A percentile compares a stretch with the other conserved stretches of the same genome.
Conservation (phyloP, 305 asterid species). For the Fraxinus greggii region DNA sequence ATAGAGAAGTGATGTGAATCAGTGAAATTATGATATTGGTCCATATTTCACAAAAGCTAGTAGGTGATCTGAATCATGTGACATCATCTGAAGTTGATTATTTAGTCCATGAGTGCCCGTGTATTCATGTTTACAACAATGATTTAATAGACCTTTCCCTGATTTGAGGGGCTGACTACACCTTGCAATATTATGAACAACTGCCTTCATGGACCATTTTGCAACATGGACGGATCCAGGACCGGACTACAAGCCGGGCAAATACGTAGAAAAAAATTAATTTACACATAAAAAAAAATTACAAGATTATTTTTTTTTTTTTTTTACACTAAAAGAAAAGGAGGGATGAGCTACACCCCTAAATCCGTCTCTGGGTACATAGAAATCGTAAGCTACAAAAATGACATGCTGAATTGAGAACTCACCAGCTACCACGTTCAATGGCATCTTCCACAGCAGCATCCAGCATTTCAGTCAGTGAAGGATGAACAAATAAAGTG, state of each 20-base stretch:
- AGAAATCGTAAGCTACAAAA: not conserved
- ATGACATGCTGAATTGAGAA: slow-evolving; percentile 19
- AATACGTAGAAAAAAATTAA: too few relatives aligned
- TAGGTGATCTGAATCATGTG: not conserved
- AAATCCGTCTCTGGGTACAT: too few relatives aligned
- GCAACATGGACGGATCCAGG: too few relatives aligned
- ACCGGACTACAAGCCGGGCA: too few relatives aligned
- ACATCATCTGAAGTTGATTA: slow-evolving; percentile 2
- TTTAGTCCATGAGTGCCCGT: slow-evolving; percentile 1
- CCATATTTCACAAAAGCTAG: slow-evolving; percentile 14
- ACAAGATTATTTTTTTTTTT: too few relatives aligned
- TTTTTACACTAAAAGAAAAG: too few relatives aligned
- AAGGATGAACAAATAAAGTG: slow-evolving; percentile 71
- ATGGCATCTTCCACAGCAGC: slow-evolving; percentile 86
- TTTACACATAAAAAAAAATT: too few relatives aligned
- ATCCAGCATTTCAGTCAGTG: slow-evolving; percentile 86
- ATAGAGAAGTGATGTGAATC: not conserved
- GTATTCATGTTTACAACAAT: not conserved
- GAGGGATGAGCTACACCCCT: too few relatives aligned
- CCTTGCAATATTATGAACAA: slow-evolving; percentile 5
- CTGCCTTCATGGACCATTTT: slow-evolving; percentile 8
- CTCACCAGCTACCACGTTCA: slow-evolving; percentile 92
- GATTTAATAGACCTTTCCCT: not conserved
- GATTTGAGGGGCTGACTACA: not conserved
- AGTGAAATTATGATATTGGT: not conserved